Base-by-base conservation (phyloP, 257 asterid species). In the Nicotiana attenuata region DNA sequence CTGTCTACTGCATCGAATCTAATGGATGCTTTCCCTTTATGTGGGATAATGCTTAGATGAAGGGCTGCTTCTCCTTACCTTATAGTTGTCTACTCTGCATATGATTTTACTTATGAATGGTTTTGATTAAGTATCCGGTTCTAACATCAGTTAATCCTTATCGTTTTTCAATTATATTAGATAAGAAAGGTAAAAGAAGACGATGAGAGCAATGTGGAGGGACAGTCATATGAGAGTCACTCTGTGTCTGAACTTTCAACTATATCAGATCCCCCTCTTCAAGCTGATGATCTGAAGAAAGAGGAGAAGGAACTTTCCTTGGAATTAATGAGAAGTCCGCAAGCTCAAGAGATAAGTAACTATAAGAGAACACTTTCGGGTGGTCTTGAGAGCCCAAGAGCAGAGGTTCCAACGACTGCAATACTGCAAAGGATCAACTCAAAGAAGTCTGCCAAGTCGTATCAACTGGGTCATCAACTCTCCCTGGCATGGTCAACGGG, bases 321-420 rank as follows among this genome's bases (percentile, higher is more conserved):
- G 10, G 87, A 84, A 76, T 78, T 84, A 87, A 35, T 61, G 16
- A 82, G 82, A 86, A 76, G 77, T 80, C 81, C 91, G 24, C 83
- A 59, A 52, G 78, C 89, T 19, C 90, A 87, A 78, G 67, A 82
- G 56, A 64, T 26, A 60, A 65, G 22, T 9, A 85, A 64, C 81
- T 94, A 94, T 89, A 89, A 88, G 86, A 90, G 98, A 83, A 92
- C 91, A 41, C 93, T 96, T 77, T 96, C 98, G 1, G 97, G 97
- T 5, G 97, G 97, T 55, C 95, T 96, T 63, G 97, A 82, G 85
- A 92, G 97, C 84, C 97, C 95, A n/a, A 91, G 84, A 87, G 81
- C 97, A 2, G 93, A 92, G 35, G 92, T 96, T 53, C 92, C 99
- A 41, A 85, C 83, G 85, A 89, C 65, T 0, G 88, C 92, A 80